Conservation (phyloP, 371 early-diverging fungal species). For the Mortierella sp. region DNA sequence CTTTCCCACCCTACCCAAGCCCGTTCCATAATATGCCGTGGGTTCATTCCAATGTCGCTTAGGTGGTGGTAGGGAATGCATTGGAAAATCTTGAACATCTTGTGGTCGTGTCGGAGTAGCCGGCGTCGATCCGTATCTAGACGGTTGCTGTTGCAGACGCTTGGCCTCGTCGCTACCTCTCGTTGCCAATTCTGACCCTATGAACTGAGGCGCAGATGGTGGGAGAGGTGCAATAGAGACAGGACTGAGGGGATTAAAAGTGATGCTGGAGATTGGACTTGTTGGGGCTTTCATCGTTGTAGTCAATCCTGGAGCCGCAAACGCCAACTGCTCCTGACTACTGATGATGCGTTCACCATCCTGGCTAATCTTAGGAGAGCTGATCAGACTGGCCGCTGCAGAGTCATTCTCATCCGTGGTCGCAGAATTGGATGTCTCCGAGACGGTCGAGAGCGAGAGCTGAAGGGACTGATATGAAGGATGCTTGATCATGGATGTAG, state of each 20-base stretch:
- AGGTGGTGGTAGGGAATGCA: slow-evolving; percentile 36
- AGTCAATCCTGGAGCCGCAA: background rate
- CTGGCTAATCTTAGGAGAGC: slow-evolving; percentile 1
- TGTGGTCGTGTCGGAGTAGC: background rate
- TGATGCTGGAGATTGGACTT: slow-evolving; percentile 35
- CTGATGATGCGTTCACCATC: slow-evolving; percentile 36
- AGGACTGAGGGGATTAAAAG: slow-evolving; percentile 1
- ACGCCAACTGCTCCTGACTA: slow-evolving; percentile 28
- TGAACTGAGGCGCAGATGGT: background rate
- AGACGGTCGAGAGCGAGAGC: slow-evolving; percentile 22
- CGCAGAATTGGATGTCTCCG: slow-evolving; percentile 11
- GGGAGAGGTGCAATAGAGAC: slow-evolving; percentile 3
- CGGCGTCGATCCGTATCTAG: slow-evolving; percentile 5
- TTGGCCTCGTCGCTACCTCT: background rate
- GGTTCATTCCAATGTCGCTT: slow-evolving; percentile 27
- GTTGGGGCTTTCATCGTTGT: slow-evolving; percentile 7
- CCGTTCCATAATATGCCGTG: slow-evolving; percentile 1
- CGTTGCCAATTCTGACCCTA: background rate
- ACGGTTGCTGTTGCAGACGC: background rate
- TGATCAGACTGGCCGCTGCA: no score
- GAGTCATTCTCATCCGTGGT: background rate
- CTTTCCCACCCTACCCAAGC: background rate
- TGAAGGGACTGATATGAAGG: slow-evolving; percentile 7
- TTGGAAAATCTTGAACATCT: slow-evolving; percentile 9
- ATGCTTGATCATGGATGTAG: slow-evolving; percentile 35